phyloP scores from a whole-genome alignment of 169 alveolate species.

The Pseudocohnilembus persalinus region DNA sequence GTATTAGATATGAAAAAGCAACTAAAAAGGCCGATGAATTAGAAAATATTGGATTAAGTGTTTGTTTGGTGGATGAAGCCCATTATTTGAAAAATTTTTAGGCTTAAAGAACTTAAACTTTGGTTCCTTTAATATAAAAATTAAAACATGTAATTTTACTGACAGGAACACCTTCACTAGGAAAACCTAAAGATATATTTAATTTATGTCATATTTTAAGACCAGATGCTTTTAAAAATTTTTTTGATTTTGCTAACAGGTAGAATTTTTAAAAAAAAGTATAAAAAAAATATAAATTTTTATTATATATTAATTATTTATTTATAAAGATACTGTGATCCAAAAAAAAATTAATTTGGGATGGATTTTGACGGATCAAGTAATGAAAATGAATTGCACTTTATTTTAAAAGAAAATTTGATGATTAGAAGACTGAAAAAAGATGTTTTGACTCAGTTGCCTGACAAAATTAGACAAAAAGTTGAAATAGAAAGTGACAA shows the following conservation, averaged over 20 bases:
- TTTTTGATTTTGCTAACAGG: slow-evolving; percentile 54
- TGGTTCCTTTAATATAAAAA: slow-evolving; percentile 60
- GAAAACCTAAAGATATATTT: slow-evolving; percentile 65
- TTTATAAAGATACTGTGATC: slow-evolving; percentile 80
- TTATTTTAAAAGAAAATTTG: slow-evolving; percentile 48
- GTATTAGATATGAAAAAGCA: neutral
- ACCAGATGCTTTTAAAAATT: slow-evolving; percentile 67
- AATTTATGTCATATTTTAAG: slow-evolving; percentile 56
- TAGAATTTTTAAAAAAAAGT: too few relatives aligned
- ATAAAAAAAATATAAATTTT: too few relatives aligned
- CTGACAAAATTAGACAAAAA: slow-evolving; percentile 72
- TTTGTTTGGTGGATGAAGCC: slow-evolving; percentile 67
- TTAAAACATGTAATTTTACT: slow-evolving; percentile 63
- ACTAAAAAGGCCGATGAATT: neutral
- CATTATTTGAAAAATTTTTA: slow-evolving; percentile 67
- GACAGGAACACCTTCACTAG: slow-evolving; percentile 78
- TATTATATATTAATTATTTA: too few relatives aligned
- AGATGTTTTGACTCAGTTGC: slow-evolving; percentile 74
- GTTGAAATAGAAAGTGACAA: slow-evolving; percentile 58
- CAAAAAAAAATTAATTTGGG: slow-evolving; percentile 57
- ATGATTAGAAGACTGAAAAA: slow-evolving; percentile 82
- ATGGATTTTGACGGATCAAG: slow-evolving; percentile 65
- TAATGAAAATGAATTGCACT: slow-evolving; percentile 66
- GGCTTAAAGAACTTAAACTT: slow-evolving; percentile 59
- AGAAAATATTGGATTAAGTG: neutral